Percentiles rank a stretch among this genome's conserved stretches.
These are phyloP conservation scores for Bruguiera hainesii DNA, from an alignment of 441 rosid genomes.

Conservation along the genomic window DNA sequence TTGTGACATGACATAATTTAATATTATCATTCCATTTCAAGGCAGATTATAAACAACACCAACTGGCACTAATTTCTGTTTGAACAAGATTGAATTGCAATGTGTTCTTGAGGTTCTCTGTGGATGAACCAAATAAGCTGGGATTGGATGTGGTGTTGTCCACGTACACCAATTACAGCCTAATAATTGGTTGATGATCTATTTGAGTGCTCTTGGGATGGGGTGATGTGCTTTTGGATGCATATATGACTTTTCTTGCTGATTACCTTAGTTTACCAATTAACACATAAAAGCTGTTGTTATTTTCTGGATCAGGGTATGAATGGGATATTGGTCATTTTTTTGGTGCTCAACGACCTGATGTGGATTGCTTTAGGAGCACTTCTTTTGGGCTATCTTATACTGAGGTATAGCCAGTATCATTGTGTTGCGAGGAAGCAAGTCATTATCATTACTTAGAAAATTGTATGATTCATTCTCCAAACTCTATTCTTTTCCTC, in stretches of 20 bases:
- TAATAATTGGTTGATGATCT: too few relatives aligned
- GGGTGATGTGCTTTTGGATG: not conserved
- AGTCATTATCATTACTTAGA: constrained; percentile 1
- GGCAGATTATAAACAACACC: too few relatives aligned
- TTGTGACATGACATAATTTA: too few relatives aligned
- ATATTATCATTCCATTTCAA: too few relatives aligned
- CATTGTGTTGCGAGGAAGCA: not conserved
- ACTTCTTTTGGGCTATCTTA: constrained; percentile 67
- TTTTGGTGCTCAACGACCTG: constrained; percentile 66
- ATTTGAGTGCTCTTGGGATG: not conserved
- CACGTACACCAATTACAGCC: too few relatives aligned
- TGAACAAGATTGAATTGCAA: too few relatives aligned
- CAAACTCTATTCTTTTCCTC: too few relatives aligned
- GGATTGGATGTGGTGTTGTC: too few relatives aligned
- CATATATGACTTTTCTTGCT: not conserved
- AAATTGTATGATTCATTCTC: not conserved
- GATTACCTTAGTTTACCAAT: constrained; percentile 1
- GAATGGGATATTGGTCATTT: constrained; percentile 98
- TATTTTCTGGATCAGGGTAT: constrained; percentile 55
- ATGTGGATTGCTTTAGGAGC: constrained; percentile 85
- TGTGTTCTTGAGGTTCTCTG: too few relatives aligned
- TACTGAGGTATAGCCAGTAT: constrained; percentile 42
- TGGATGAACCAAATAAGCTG: too few relatives aligned
- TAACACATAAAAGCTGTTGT: constrained; percentile 17
- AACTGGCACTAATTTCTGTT: too few relatives aligned